Evolutionary conservation across 2,329 filamentous ascomycete genomes (phyloP).

Genomic region (Botrytis squamosa): DNA sequence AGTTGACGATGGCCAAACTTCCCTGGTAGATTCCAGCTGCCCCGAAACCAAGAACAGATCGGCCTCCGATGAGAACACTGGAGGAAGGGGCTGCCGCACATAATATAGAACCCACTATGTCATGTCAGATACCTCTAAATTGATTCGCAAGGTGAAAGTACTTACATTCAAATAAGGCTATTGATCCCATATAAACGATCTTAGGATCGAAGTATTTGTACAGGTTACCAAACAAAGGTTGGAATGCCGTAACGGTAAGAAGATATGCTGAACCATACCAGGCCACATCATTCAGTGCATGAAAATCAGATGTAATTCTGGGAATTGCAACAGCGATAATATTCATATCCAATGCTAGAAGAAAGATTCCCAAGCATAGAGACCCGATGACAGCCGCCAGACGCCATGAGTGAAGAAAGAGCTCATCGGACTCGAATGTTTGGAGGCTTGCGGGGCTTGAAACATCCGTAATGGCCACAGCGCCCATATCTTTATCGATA

Average conservation of each 20-base stretch:
- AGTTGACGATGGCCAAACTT: constrained; percentile 50
- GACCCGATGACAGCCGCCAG: constrained; percentile 10
- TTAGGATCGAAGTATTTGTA: constrained; percentile 31
- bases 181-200: constrained; percentile 14
- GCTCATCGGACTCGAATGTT: not conserved
- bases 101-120: constrained; percentile 45
- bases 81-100: constrained; percentile 47
- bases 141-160: too few relatives aligned
- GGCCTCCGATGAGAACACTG: constrained; percentile 46
- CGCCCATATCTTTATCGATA: not conserved
- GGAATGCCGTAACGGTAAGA: constrained; percentile 42
- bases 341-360: constrained; percentile 9
- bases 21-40: constrained; percentile 49
- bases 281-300: constrained; percentile 48
- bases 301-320: constrained; percentile 47
- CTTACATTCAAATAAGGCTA: constrained; percentile 20
- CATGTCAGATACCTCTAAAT: not conserved
- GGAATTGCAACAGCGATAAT: constrained; percentile 44
- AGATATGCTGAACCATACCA: constrained; percentile 39
- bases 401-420: constrained; percentile 11
- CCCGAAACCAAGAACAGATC: constrained; percentile 51
- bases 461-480: not conserved
- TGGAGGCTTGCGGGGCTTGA: not conserved
- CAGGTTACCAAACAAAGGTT: constrained; percentile 22
- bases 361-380: constrained; percentile 6